A percentile compares a stretch with the other conserved stretches of the same genome.
These are phyloP conservation scores for Scleroderma bovista DNA, from an alignment of 768 basidiomycete species.

Conservation along the genomic window DNA sequence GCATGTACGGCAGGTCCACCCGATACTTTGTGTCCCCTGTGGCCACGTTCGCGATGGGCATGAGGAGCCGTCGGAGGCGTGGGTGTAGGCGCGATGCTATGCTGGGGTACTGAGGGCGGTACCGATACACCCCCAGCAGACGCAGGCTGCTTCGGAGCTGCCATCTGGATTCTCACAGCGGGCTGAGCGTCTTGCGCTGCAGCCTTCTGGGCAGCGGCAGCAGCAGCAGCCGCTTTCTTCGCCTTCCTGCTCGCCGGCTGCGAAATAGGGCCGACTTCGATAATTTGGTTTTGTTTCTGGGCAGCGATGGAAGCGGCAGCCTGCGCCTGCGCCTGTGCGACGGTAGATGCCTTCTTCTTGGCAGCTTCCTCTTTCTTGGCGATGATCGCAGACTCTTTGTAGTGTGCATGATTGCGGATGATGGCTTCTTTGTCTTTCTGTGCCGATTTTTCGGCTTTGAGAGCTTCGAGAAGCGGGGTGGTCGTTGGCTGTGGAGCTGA, in stretches of 20 bases:
- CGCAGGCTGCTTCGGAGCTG: constrained; percentile 9
- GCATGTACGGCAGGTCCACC: background rate
- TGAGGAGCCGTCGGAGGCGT: background rate
- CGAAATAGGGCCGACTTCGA: constrained; percentile 20
- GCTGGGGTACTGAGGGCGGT: background rate
- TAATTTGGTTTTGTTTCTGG: constrained; percentile 31
- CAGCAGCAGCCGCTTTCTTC: constrained; percentile 28
- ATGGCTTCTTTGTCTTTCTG: constrained; percentile 72
- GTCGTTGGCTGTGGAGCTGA: constrained; percentile 63
- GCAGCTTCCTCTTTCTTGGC: constrained; percentile 35
- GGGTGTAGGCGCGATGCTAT: background rate
- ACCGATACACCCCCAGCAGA: background rate
- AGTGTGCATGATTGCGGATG: constrained; percentile 66
- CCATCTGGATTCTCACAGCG: background rate
- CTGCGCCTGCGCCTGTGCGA: background rate
- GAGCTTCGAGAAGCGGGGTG: constrained; percentile 89
- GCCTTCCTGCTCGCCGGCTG: constrained; percentile 30
- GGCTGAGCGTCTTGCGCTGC: constrained; percentile 5
- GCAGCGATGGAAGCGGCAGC: constrained; percentile 4
- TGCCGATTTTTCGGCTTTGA: constrained; percentile 69
- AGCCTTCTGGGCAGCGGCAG: constrained; percentile 18
- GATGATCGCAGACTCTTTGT: constrained; percentile 43
- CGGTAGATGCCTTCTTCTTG: constrained; percentile 30
- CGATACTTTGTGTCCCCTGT: background rate
- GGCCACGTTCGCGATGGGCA: constrained; percentile 14